These are phyloP conservation scores for Pseudoturritis turrita DNA, from an alignment of 345 rosid species.

Conservation along the genomic window DNA sequence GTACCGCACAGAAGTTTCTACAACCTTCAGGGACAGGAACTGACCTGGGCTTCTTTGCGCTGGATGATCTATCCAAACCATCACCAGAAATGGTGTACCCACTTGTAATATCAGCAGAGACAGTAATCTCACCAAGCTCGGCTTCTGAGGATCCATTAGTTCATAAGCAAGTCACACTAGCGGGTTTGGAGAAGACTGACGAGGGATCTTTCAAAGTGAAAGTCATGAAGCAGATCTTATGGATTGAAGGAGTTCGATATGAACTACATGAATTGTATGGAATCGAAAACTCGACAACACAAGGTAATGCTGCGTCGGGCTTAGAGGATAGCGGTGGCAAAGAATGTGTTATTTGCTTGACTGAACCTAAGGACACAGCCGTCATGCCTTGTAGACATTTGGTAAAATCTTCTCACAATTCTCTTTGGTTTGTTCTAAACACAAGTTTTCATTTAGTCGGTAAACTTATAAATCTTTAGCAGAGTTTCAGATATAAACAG, in stretches of 20 bases:
- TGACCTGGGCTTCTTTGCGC: constrained; percentile 74
- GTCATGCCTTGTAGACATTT: constrained; percentile 87
- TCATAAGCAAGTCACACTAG: constrained; percentile 79
- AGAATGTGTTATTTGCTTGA: constrained; percentile 94
- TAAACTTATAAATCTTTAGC: background rate
- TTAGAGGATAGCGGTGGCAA: constrained; percentile 61
- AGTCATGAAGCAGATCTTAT: constrained; percentile 76
- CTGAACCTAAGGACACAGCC: constrained; percentile 85
- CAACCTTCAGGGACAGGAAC: constrained; percentile 86
- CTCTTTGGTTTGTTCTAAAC: background rate
- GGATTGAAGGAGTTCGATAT: constrained; percentile 72
- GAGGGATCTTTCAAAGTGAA: constrained; percentile 52
- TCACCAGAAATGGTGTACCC: constrained; percentile 75
- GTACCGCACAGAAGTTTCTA: constrained; percentile 59
- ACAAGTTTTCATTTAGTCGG: background rate
- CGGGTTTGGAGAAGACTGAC: constrained; percentile 53
- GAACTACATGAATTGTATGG: constrained; percentile 81
- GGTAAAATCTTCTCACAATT: constrained; percentile 37
- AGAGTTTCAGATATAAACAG: background rate
- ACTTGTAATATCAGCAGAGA: constrained; percentile 77
- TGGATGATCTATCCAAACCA: constrained; percentile 73
- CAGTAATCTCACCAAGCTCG: constrained; percentile 31
- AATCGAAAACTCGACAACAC: constrained; percentile 47
- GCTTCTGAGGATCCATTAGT: constrained; percentile 32
- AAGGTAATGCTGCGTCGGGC: constrained; percentile 34